Evolutionary conservation across 768 basidiomycete genomes (phyloP).

Genomic region (Dioszegia aurantiaca): DNA sequence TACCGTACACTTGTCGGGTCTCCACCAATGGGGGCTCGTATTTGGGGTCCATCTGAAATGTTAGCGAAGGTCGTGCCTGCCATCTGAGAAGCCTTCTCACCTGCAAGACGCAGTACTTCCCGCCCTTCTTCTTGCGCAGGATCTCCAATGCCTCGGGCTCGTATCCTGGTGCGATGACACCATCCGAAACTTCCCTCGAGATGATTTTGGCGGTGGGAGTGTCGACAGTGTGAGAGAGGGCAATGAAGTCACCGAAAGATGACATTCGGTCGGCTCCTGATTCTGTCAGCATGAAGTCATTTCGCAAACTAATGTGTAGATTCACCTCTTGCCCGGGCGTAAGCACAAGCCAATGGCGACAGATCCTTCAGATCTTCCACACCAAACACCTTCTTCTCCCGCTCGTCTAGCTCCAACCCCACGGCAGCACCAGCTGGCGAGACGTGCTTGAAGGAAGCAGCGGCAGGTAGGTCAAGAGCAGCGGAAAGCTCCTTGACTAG

Average conservation of each 20-base stretch:
- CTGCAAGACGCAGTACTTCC: constrained; percentile 96
- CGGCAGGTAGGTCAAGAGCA: constrained; percentile 83
- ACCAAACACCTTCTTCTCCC: constrained; percentile 90
- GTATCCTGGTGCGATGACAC: constrained; percentile 95
- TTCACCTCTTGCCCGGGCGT: constrained; percentile 88
- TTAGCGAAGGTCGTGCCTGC: background rate
- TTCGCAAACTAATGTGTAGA: constrained; percentile 4
- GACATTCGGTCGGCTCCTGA: constrained; percentile 98
- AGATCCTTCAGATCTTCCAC: constrained; percentile 89
- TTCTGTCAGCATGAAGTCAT: background rate
- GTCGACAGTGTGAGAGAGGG: constrained; percentile 87
- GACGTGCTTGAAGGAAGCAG: constrained; percentile 99
- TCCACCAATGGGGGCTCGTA: constrained; percentile 78
- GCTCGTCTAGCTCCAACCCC: constrained; percentile 70
- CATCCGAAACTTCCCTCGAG: constrained; percentile 97
- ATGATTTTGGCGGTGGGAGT: constrained; percentile 92
- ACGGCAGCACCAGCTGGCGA: constrained; percentile 97
- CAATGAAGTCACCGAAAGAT: constrained; percentile 98
- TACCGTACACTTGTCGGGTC: constrained; percentile 92
- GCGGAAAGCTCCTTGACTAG: constrained; percentile 90
- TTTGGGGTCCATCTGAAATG: constrained; percentile 73
- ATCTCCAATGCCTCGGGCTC: constrained; percentile 81
- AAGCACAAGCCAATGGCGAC: constrained; percentile 84
- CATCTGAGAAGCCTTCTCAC: constrained; percentile 59
- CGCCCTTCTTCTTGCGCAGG: constrained; percentile 91